Evolutionary conservation across 2,329 filamentous ascomycete genomes (phyloP).

Genomic region (Scolecobasidium constrictum): DNA sequence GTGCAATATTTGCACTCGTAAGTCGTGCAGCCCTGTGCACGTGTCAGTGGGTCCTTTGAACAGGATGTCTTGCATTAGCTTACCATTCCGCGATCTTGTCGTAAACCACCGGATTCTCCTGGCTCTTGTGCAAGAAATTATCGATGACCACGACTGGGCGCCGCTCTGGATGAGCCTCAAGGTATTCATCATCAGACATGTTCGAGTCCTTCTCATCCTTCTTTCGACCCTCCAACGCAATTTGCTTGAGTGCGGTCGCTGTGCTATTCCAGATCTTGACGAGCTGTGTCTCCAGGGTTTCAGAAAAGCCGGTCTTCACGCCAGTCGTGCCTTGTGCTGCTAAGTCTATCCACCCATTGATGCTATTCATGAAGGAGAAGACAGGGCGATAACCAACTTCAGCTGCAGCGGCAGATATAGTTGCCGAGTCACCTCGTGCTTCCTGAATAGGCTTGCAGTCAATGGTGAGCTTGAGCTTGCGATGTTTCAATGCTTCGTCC

Average conservation of each 20-base stretch:
- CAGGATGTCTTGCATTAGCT: constrained; percentile 8
- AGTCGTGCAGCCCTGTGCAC: constrained; percentile 58
- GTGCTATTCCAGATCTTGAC: constrained; percentile 84
- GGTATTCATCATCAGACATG: constrained; percentile 72
- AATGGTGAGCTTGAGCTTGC: constrained; percentile 68
- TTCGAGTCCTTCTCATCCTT: constrained; percentile 64
- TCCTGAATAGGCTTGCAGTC: constrained; percentile 93
- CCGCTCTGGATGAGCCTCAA: constrained; percentile 79
- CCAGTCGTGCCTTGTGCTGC: constrained; percentile 90
- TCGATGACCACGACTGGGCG: constrained; percentile 80
- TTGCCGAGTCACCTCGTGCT: constrained; percentile 75
- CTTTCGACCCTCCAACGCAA: constrained; percentile 58
- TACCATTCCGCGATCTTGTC: constrained; percentile 61
- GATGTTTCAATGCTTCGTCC: constrained; percentile 67
- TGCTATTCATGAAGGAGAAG: constrained; percentile 92
- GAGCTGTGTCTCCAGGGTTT: constrained; percentile 81
- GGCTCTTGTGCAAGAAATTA: constrained; percentile 74
- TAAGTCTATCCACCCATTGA: constrained; percentile 84
- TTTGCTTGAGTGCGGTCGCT: constrained; percentile 63
- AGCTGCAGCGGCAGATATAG: constrained; percentile 68
- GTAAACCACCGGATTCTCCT: constrained; percentile 36
- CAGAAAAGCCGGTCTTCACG: constrained; percentile 87
- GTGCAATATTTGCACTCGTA: constrained; percentile 78
- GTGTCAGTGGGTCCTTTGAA: not conserved
- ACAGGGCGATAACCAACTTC: constrained; percentile 87